phyloP scores from a whole-genome alignment of 805 yeast genomes.

The Hanseniaspora hatyaiensis region DNA sequence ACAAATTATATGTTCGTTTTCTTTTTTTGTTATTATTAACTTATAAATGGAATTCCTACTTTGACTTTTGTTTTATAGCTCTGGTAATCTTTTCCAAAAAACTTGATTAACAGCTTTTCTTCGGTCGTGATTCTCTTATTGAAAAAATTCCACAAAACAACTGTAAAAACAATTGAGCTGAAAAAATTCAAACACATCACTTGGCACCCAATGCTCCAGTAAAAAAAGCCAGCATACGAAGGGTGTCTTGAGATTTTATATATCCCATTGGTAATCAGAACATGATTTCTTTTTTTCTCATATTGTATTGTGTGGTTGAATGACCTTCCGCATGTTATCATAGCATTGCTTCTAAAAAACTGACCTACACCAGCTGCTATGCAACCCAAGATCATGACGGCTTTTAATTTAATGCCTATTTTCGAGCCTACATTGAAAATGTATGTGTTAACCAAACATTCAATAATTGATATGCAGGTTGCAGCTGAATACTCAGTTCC shows the following conservation, averaged over 20 bases:
- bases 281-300: conserved; percentile 43
- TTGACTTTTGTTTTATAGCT: conserved; percentile 40
- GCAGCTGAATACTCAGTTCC: conserved; percentile 50
- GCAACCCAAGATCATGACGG: conserved; percentile 37
- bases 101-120: conserved; percentile 49
- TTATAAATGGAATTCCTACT: conserved; percentile 56
- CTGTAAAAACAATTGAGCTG: conserved; percentile 41
- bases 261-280: conserved; percentile 60
- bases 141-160: conserved; percentile 62
- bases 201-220: conserved; percentile 90
- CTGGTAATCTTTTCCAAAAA: conserved; percentile 60
- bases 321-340: conserved; percentile 77
- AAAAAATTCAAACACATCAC: conserved; percentile 56
- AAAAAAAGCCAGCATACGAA: conserved; percentile 77
- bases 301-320: conserved; percentile 71
- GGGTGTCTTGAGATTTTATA: conserved; percentile 71
- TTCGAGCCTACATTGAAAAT: conserved; percentile 33
- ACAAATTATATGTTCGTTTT: too few relatives aligned
- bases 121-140: conserved; percentile 54
- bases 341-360: conserved; percentile 54
- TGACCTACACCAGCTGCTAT: conserved; percentile 50
- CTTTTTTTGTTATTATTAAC: conserved; percentile 18
- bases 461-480: conserved; percentile 43
- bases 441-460: conserved; percentile 35
- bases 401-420: conserved; percentile 10